A percentile compares a stretch with the other conserved stretches of the same genome.
Conservation (phyloP, 225 moss, liverwort and hornwort genomes). For the Polytrichum formosum region DNA sequence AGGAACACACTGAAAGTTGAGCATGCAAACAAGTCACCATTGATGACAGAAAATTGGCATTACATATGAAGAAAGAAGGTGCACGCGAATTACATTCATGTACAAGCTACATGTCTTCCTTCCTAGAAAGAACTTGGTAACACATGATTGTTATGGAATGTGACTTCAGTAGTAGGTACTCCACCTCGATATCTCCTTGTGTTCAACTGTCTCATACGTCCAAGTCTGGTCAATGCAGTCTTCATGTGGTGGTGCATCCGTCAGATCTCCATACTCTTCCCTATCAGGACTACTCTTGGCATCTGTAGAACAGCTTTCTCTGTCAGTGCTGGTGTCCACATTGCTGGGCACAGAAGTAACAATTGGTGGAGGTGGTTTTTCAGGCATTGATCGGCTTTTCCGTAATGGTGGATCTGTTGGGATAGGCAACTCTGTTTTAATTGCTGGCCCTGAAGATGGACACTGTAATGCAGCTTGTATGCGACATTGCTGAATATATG, state of each 20-base stretch:
- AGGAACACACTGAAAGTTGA: neutral
- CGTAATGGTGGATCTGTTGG: constrained; percentile 33
- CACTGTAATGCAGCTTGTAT: constrained; percentile 77
- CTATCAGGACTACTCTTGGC: constrained; percentile 89
- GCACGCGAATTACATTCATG: too few relatives aligned
- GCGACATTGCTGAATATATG: constrained; percentile 82
- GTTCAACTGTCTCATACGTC: constrained; percentile 65
- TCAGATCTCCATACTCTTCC: constrained; percentile 74
- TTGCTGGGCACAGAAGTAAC: constrained; percentile 19
- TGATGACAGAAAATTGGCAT: neutral
- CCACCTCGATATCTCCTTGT: constrained; percentile 50
- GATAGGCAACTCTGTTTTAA: constrained; percentile 37
- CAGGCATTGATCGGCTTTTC: constrained; percentile 36
- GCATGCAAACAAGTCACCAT: neutral
- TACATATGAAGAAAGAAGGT: neutral
- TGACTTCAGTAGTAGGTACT: too few relatives aligned
- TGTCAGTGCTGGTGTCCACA: constrained; percentile 56
- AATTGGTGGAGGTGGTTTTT: constrained; percentile 32
- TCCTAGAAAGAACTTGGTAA: too few relatives aligned
- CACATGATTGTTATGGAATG: too few relatives aligned
- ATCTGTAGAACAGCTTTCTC: constrained; percentile 80
- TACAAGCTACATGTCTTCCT: too few relatives aligned
- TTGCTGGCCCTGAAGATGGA: constrained; percentile 47
- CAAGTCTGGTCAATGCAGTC: constrained; percentile 58
- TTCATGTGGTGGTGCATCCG: constrained; percentile 64